phyloP scores from a whole-genome alignment of 192 early-diverging fungal species.

The Rhizoclosmatium sp. region DNA sequence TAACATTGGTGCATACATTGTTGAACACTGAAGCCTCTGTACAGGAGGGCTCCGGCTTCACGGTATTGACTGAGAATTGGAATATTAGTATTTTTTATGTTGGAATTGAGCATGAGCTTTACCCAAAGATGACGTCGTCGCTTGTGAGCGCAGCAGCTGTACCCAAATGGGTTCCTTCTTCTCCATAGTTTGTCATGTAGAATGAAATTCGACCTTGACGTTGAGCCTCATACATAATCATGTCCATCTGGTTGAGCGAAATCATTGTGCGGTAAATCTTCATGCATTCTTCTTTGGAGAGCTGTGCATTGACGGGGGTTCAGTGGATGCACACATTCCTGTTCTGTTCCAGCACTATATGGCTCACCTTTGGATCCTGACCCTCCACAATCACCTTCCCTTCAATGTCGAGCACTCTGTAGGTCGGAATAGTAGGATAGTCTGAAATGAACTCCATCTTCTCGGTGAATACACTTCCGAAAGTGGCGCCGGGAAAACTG shows the following conservation, averaged over 20 bases:
- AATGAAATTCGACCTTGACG: constrained; percentile 98
- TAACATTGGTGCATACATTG: constrained; percentile 99
- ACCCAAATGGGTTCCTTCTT: constrained; percentile 93
- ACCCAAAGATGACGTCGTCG: constrained; percentile 93
- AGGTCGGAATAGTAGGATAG: constrained; percentile 78
- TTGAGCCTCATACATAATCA: constrained; percentile 98
- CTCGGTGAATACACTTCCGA: constrained; percentile 59
- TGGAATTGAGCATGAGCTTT: constrained; percentile 27
- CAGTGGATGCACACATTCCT: too few species aligned
- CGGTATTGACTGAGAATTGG: constrained; percentile 76
- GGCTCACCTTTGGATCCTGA: constrained; percentile 71
- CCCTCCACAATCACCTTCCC: constrained; percentile 77
- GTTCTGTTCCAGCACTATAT: not conserved
- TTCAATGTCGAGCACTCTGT: constrained; percentile 90
- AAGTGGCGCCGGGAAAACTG: constrained; percentile 57
- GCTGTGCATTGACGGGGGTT: constrained; percentile 46
- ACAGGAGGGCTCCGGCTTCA: constrained; percentile 91
- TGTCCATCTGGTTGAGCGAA: constrained; percentile 89
- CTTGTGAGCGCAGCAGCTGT: constrained; percentile 85
- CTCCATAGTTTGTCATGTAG: constrained; percentile 99
- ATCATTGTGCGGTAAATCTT: constrained; percentile 94
- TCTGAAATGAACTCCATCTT: constrained; percentile 50
- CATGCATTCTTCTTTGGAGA: constrained; percentile 78
- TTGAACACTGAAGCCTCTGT: constrained; percentile 93
- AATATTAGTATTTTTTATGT: not conserved